Conservation (phyloP, 495 filamentous ascomycete species). For the Aspergillus homomorphus region DNA sequence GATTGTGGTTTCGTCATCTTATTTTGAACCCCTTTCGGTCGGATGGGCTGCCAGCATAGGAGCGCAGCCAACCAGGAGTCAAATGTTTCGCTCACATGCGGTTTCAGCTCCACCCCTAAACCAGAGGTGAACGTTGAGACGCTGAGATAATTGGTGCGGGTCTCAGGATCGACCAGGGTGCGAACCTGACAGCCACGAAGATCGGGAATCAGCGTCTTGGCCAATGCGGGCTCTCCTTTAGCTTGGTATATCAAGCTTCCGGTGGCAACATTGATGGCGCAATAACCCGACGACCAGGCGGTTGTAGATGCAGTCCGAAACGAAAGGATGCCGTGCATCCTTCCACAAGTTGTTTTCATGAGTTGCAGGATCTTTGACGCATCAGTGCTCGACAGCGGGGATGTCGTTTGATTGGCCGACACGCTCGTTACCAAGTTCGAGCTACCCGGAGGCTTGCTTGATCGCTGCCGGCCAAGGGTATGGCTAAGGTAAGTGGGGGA, state of each 20-base stretch:
- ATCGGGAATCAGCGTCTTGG: slow-evolving; percentile 69
- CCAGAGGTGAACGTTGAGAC: slow-evolving; percentile 68
- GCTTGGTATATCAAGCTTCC: slow-evolving; percentile 56
- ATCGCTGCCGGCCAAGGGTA: slow-evolving; percentile 38
- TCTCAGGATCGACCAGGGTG: slow-evolving; percentile 60
- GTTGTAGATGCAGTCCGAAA: slow-evolving; percentile 54
- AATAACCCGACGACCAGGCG: slow-evolving; percentile 55
- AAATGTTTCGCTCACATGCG: slow-evolving; percentile 69
- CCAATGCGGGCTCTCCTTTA: slow-evolving; percentile 53
- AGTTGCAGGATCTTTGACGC: slow-evolving; percentile 51
- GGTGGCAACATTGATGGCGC: slow-evolving; percentile 54
- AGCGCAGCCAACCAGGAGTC: slow-evolving; percentile 92
- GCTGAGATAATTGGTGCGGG: slow-evolving; percentile 71
- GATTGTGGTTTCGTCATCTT: slow-evolving; percentile 68
- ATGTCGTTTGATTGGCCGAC: slow-evolving; percentile 40
- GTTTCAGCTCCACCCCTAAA: slow-evolving; percentile 69
- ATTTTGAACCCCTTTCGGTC: slow-evolving; percentile 69
- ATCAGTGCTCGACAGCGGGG: slow-evolving; percentile 49
- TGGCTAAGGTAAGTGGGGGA: slow-evolving; percentile 37
- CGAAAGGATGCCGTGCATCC: slow-evolving; percentile 54
- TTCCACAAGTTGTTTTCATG: slow-evolving; percentile 57
- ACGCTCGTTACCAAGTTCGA: slow-evolving; percentile 28
- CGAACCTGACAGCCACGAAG: slow-evolving; percentile 82
- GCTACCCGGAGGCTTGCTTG: slow-evolving; percentile 42
- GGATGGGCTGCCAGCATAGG: slow-evolving; percentile 89